Evolutionary conservation across 441 rosid genomes (phyloP), one percentile per base, ranked within the genome.

Genomic region (Erysimum cheiri): DNA sequence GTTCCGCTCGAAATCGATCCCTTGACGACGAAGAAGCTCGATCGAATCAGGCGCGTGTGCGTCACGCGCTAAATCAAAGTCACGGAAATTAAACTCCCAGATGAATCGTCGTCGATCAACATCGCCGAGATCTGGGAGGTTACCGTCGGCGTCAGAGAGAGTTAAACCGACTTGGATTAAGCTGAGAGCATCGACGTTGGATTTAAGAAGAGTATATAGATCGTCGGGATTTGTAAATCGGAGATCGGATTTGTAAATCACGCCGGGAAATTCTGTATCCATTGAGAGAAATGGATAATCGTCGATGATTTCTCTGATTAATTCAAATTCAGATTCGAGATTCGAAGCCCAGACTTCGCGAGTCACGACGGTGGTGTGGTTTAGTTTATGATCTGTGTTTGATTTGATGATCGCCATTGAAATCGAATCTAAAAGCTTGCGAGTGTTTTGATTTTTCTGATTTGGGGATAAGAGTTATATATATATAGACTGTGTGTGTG

Each of bases 221-320:
- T 87, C 90, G 11, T 64, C 59, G 0, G 96, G 87, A 8, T 41
- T 74, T 22, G 75, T 77, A 7, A 26, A 65, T 47, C 14, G 67
- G 28, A 63, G 9, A 58, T 77, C 5, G 57, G 54, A 4, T 66
- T 82, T 84, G 72, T 71, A 81, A 54, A 93, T 77, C 22, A 93
- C 40, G 14, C 97, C 97, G 8, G 97, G 97, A 60, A 90, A 93
- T 44, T 93, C 97, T 0, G 96, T 92, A 71, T 92, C 98, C 98
- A 92, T 92, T 19, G 96, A 90, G 59, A 90, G 80, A 67, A 75
- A 86, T 2, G 96, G 92, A 64, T 65, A 93, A 5, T 70, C 72
- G 11, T 86, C 89, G 67, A 93, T 74, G 12, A 81, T 9, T 3
- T 81, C 74, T 2, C 92, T 67, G 50, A 90, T 87, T 17, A 90